Evolutionary conservation across 768 basidiomycete genomes (phyloP).

Genomic region (Hericium rajendrae): DNA sequence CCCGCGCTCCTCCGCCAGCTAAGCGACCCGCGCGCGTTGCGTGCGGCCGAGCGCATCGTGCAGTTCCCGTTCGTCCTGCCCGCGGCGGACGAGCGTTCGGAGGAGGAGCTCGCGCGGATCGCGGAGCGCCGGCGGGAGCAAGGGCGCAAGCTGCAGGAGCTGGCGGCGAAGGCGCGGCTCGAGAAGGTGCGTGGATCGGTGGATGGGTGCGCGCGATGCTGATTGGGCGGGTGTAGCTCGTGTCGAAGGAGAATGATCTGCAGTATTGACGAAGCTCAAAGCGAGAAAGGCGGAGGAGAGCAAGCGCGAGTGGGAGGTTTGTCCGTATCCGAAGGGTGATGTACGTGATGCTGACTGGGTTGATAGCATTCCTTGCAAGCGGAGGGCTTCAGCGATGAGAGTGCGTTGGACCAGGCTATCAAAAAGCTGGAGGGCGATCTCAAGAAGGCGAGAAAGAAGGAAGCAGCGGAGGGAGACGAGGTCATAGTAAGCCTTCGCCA

Average conservation of each 20-base stretch:
- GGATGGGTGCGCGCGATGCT: background rate
- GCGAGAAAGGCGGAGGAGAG: slow-evolving; percentile 49
- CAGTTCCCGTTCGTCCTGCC: slow-evolving; percentile 77
- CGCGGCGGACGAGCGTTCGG: slow-evolving; percentile 73
- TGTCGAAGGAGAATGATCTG: slow-evolving; percentile 69
- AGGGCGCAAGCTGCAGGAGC: slow-evolving; percentile 81
- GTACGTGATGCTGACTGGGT: background rate
- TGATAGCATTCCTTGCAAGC: slow-evolving; percentile 46
- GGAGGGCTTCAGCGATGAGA: slow-evolving; percentile 73
- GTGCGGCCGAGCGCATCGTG: slow-evolving; percentile 57
- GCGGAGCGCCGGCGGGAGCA: slow-evolving; percentile 80
- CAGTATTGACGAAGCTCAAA: slow-evolving; percentile 52
- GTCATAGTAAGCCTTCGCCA: slow-evolving; percentile 26
- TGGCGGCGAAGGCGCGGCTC: slow-evolving; percentile 72
- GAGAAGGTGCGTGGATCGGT: slow-evolving; percentile 57
- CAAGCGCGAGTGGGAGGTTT: slow-evolving; percentile 70
- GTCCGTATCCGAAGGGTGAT: background rate
- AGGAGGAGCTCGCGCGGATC: slow-evolving; percentile 75
- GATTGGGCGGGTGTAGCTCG: slow-evolving; percentile 34
- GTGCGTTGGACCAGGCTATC: slow-evolving; percentile 68
- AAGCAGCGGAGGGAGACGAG: slow-evolving; percentile 57
- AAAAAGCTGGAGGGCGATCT: slow-evolving; percentile 79
- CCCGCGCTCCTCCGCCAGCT: slow-evolving; percentile 52
- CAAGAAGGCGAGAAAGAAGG: slow-evolving; percentile 73
- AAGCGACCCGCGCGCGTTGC: slow-evolving; percentile 56